Percentiles rank a stretch among this genome's conserved stretches.
Conservation (phyloP, 371 early-diverging fungal genomes). For the Nematocida sp. region DNA sequence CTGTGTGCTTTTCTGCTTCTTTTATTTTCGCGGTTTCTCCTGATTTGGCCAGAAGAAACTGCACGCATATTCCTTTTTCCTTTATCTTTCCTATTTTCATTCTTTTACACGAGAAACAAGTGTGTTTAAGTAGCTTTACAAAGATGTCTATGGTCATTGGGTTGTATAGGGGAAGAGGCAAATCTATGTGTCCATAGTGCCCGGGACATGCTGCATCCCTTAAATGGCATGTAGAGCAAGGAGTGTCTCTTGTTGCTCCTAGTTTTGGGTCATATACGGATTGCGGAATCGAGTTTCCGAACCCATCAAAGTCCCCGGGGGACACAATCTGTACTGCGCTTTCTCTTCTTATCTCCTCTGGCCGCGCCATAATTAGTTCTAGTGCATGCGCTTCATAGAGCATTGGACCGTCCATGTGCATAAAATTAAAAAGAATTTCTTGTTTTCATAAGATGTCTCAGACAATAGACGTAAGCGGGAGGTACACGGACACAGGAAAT, state of each 20-base stretch:
- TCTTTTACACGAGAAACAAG: constrained; percentile 81
- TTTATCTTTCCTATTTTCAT: constrained; percentile 70
- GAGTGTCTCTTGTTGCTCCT: constrained; percentile 77
- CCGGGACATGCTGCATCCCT: constrained; percentile 63
- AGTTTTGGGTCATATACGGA: constrained; percentile 90
- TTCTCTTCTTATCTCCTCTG: constrained; percentile 81
- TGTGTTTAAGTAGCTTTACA: constrained; percentile 75
- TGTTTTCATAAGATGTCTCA: constrained; percentile 46
- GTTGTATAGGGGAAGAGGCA: constrained; percentile 68
- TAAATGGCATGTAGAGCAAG: constrained; percentile 63
- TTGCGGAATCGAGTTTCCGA: constrained; percentile 80
- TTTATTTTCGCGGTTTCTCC: constrained; percentile 26
- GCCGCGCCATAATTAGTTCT: constrained; percentile 59
- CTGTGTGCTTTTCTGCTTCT: constrained; percentile 16
- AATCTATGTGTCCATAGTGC: constrained; percentile 67
- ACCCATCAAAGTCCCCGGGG: constrained; percentile 79
- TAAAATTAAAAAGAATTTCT: constrained; percentile 38
- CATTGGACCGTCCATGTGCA: constrained; percentile 26
- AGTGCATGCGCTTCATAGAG: constrained; percentile 7
- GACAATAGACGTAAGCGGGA: constrained; percentile 65
- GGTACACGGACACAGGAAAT: constrained; percentile 98
- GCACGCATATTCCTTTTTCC: constrained; percentile 16
- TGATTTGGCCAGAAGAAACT: constrained; percentile 41
- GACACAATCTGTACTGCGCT: constrained; percentile 84
- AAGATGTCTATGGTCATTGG: constrained; percentile 81